Base-by-base conservation (phyloP, 2,329 filamentous ascomycete species). In the Microsporum ferrugineum region DNA sequence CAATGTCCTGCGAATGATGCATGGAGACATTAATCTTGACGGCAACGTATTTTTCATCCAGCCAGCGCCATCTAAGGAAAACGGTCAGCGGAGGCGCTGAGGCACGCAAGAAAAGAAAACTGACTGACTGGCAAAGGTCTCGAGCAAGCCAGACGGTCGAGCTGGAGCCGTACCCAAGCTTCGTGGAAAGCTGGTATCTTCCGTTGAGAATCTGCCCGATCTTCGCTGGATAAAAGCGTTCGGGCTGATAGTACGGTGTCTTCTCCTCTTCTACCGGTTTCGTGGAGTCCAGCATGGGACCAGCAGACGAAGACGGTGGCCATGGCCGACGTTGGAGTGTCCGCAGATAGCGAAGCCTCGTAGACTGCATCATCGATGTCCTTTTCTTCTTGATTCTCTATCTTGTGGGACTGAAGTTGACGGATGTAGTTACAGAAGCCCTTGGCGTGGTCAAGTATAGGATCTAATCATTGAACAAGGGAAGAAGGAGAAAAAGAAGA, bases 71-170 rank as follows among this genome's bases (percentile, higher is more conserved):
- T 14, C 12, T 14, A 14, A 23, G 17, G 17, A 1, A 23, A 23
- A 23, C 17, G 17, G 1, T 23, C 17, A 23, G 17, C 17, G 17
- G 17, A 23, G 17, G 17, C 17, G 17, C 17, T 23, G 17, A 23
- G 17, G 17, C 17, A 23, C 17, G 17, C 17, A 1, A 23, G 17
- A 23, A 17, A 23, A 1, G 17, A 23, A 23, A 23, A 1, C 17
- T 23, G 17, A 23, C 17, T 23, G 17, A 23, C 66, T 64, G 63
- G 55, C 66, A 34, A 41, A 69, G 63, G 59, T 62, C 62, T 31
- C 59, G 14, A 2, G 63, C 63, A 36, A 79, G 70, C 76, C 77
- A 79, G 4, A 76, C 72, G 0, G 76, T 78, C 5, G 76, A 77
- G 41, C 64, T 67, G 3, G 67, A 67, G 5, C 76, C 76, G 63